Evolutionary conservation across 2,329 filamentous ascomycete species (phyloP), one percentile per base, ranked within the genome.

Genomic region (Neopestalotiopsis sp.): DNA sequence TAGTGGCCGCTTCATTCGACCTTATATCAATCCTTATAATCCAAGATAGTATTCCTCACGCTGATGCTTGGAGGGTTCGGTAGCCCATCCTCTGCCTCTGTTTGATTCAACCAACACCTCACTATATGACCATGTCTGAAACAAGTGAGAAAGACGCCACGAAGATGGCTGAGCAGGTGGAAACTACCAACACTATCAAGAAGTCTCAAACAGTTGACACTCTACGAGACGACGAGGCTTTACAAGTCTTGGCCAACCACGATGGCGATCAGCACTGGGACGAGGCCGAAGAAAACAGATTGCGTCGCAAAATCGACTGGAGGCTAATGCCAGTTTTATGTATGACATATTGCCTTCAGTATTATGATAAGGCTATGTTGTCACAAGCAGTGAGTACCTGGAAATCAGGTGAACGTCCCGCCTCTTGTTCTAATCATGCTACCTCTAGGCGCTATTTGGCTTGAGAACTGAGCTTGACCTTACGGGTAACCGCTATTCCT

Each of bases 301-400:
- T 86, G 5, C 73, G 80, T 4, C 78, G 79, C 30, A 83, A 81
- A 68, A 79, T 85, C 45, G 83, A 85, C 72, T 78, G 78, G 72
- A 77, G 78, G 34, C 74, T 86, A 1, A 79, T 85, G 77, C 82
- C 84, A 0, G 79, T 87, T 17, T 77, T 86, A 0, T 84, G 82
- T 67, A 72, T 80, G 6, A 85, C 83, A 0, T 85, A 84, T 69
- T 80, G 77, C 0, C 74, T 86, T 20, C 83, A 85, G 71, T 86
- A 85, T 68, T 85, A 85, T 59, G 84, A 86, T 70, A 86, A 87
- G 73, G 84, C 85, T 2, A 87, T 88, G 82, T 75, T 88, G 17
- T 84, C 81, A 1, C 85, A 88, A 71, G 86, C 86, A 61, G 85
- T 85, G 74, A 68, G 76, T 73, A 10, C 53, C 20, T 10, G 45